Evolutionary conservation across 371 early-diverging fungal genomes (phyloP), one percentile per base, ranked within the genome.

Genomic region (Mortierella sp.): DNA sequence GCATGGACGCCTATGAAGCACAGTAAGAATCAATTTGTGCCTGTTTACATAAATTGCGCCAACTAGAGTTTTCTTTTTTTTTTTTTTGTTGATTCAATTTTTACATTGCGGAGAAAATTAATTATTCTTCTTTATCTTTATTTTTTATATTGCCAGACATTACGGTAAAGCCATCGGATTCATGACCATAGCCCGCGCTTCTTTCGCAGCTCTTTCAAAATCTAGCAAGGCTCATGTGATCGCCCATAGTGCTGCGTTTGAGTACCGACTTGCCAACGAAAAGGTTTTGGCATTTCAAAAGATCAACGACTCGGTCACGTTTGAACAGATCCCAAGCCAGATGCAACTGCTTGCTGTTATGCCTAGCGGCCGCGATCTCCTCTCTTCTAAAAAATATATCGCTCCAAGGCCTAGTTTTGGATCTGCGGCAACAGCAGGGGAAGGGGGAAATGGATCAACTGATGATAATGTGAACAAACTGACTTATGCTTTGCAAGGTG

Each of bases 151-250:
- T 22, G 17, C 13, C 68, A 91, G 91, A 66, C 86, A 87, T 72
- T 84, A 85, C 73, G 91, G 91, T 26, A 86, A 85, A 31, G 91
- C 91, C 3, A 86, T 88, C 19, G 91, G 89, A 59, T 89, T 91
- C 66, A 82, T 89, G 63, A 83, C 85, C 22, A 85, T 87, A 13
- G 87, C 88, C 35, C 88, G 87, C 56, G 83, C 87, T 0, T 85
- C 87, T 35, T 81, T 91, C 26, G 73, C 75, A 29, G 54, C 85
- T 0, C 80, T 91, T n/a, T 80, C 89, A 37, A 89, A 88, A 55
- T 81, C 86, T 2, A 85, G 85, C 65, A 83, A 88, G 17, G 83
- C 89, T 0, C 66, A 79, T 2, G 83, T 84, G 10, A 83, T 91
- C 32, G 85, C 89, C 15, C 67, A 83, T 29, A 82, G 85, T 23